Conservation (phyloP, 202 grass and related monocot species). For the Schoenoplectus triqueter region DNA sequence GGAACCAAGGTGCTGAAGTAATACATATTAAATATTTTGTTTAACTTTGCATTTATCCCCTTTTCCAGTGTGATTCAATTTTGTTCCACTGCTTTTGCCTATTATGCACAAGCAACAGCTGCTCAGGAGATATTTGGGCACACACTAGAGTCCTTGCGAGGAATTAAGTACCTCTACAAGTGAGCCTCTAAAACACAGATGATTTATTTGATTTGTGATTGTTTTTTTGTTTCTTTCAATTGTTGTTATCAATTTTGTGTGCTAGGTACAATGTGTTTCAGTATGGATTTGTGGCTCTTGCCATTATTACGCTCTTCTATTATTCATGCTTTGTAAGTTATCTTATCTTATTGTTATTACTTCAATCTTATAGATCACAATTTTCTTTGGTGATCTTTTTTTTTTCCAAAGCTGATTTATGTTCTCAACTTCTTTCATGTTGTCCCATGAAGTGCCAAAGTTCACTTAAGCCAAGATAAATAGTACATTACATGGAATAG, state of each 20-base stretch:
- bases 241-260: slow-evolving; percentile 34
- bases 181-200: slow-evolving; percentile 43
- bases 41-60: background rate
- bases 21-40: slow-evolving; percentile 17
- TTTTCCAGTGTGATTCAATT: slow-evolving; percentile 97
- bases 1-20: background rate
- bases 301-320: slow-evolving; percentile 84
- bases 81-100: slow-evolving; percentile 88
- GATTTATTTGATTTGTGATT: background rate
- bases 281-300: slow-evolving; percentile 89
- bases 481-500: background rate
- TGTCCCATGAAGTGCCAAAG: background rate
- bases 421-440: background rate
- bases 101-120: slow-evolving; percentile 94
- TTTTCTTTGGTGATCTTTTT: slow-evolving; percentile 11
- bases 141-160: slow-evolving; percentile 86
- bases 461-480: background rate
- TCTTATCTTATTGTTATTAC: slow-evolving; percentile 19
- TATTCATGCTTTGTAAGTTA: slow-evolving; percentile 81
- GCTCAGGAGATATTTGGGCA: slow-evolving; percentile 97
- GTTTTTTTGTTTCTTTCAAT: slow-evolving; percentile 18
- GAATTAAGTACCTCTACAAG: slow-evolving; percentile 99
- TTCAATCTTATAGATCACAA: slow-evolving; percentile 13
- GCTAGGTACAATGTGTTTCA: slow-evolving; percentile 97
- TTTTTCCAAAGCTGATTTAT: background rate